Evolutionary conservation across 2,329 filamentous ascomycete genomes (phyloP).

Genomic region (Fulvia fulva): DNA sequence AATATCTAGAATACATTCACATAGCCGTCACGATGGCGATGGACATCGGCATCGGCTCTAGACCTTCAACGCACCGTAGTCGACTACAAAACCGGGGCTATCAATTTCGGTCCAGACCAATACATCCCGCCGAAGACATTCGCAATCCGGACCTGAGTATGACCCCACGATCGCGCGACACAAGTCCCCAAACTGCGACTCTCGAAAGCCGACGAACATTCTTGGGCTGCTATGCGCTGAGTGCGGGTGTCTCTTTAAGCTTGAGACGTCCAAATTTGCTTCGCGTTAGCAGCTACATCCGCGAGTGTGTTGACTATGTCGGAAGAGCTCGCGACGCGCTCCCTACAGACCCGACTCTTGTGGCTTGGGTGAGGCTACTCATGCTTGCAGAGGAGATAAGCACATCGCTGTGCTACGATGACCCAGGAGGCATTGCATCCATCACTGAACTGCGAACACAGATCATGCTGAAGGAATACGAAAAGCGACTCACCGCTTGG

Average conservation of each 20-base stretch:
- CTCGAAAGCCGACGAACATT: conserved; percentile 57
- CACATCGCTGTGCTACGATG: conserved; percentile 63
- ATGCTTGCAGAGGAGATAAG: conserved; percentile 66
- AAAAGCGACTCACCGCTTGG: conserved; percentile 61
- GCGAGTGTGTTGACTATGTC: conserved; percentile 56
- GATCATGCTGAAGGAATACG: conserved; percentile 61
- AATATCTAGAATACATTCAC: conserved; percentile 52
- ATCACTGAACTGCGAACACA: conserved; percentile 62
- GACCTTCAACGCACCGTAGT: conserved; percentile 9
- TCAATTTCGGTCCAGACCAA: neutral
- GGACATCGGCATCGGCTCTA: conserved; percentile 38
- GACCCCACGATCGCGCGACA: conserved; percentile 15
- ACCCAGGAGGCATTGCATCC: conserved; percentile 50
- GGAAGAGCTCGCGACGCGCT: conserved; percentile 53
- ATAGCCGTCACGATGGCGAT: conserved; percentile 51
- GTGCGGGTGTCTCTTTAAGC: conserved; percentile 58
- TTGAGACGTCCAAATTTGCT: conserved; percentile 59
- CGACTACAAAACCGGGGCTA: neutral
- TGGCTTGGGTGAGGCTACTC: conserved; percentile 58
- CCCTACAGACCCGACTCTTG: conserved; percentile 55
- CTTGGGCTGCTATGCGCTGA: conserved; percentile 57
- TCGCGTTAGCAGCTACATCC: conserved; percentile 58
- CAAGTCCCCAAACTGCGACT: conserved; percentile 48
- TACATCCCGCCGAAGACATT: conserved; percentile 26
- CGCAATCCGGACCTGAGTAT: conserved; percentile 28